Percentiles rank a stretch among this genome's conserved stretches.
Evolutionary conservation across 805 yeast genomes (phyloP).

Genomic region (Kurtzmaniella fragi): DNA sequence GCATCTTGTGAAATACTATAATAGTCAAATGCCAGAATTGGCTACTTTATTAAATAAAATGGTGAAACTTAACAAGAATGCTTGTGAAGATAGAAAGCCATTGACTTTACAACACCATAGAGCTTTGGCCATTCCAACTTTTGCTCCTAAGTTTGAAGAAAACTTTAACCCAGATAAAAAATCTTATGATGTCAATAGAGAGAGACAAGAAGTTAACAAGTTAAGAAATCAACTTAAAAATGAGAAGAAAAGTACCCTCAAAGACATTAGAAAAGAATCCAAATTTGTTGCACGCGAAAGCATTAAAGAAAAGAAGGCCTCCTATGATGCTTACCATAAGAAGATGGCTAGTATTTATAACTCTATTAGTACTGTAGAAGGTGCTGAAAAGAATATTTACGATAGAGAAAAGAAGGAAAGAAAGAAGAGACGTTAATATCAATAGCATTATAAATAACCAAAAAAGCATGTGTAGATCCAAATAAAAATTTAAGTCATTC

Average conservation of each 20-base stretch:
- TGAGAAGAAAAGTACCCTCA: slow-evolving; percentile 82
- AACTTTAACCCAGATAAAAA: slow-evolving; percentile 94
- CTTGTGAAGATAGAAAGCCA: slow-evolving; percentile 41
- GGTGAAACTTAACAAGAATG: slow-evolving; percentile 37
- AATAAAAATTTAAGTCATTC: no score
- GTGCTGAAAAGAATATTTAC: slow-evolving; percentile 89
- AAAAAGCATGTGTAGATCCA: no score
- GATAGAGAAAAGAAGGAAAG: slow-evolving; percentile 77
- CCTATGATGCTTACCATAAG: slow-evolving; percentile 75
- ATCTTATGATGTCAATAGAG: slow-evolving; percentile 78
- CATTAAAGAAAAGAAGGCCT: slow-evolving; percentile 69
- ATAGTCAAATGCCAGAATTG: slow-evolving; percentile 14
- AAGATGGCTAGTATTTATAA: slow-evolving; percentile 86
- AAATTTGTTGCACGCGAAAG: slow-evolving; percentile 84
- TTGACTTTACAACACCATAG: slow-evolving; percentile 77
- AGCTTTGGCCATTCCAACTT: slow-evolving; percentile 78
- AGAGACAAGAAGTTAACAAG: slow-evolving; percentile 78
- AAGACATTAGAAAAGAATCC: slow-evolving; percentile 86
- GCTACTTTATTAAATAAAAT: slow-evolving; percentile 46
- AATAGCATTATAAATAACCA: background rate
- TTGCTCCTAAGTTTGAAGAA: slow-evolving; percentile 90
- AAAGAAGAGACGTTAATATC: slow-evolving; percentile 28
- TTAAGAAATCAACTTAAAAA: slow-evolving; percentile 82
- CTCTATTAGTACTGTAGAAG: slow-evolving; percentile 88
- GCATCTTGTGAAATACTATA: slow-evolving; percentile 31